Base-by-base conservation (phyloP, 305 asterid species). In the Solanum hybrid region DNA sequence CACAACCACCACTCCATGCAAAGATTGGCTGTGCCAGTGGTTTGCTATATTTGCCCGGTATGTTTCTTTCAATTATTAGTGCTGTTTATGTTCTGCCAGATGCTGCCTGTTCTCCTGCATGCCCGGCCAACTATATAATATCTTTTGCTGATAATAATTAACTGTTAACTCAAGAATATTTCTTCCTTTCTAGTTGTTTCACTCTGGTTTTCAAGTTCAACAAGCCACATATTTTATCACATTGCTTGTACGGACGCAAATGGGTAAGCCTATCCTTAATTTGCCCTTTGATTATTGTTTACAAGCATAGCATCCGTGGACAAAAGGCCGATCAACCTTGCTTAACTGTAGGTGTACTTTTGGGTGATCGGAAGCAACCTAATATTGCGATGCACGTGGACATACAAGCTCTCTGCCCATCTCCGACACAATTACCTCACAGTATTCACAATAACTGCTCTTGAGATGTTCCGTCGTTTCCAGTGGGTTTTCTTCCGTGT, bases 341-440 rank as follows among this genome's bases (percentile, higher is more conserved):
- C 22, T 12, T 71, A 57, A 57, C 35, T 87, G 87, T 96, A 98
- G 99, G 98, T 98, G 7, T 97, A 95, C 92, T 39, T 95, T 71
- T 98, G 99, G 98, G 97, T 97, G 34, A 95, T 98, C 1, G 98
- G 97, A 18, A 97, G 98, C 94, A 97, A 97, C 92, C 96, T 97
- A 35, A 92, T 97, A 76, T 94, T 98, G 91, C 93, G 98, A 26
- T 98, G 99, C 95, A 95, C 99, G 0, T 98, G 99, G 99, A 98
- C 99, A 0, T 98, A 97, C 96, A 98, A 97, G 93, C 91, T 98
- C 31, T 98, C 99, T 6, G 99, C 99, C 92, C 99, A 98, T 96
- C 99, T 97, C 80, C 98, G 98, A 87, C 97, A 95, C 81, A 98
- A 98, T 91, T 95, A 97, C 93, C 89, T 95, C 46, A 95, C 98